Evolutionary conservation across 176 grass and related monocot species (phyloP).

Genomic region (Zoysia japonica): DNA sequence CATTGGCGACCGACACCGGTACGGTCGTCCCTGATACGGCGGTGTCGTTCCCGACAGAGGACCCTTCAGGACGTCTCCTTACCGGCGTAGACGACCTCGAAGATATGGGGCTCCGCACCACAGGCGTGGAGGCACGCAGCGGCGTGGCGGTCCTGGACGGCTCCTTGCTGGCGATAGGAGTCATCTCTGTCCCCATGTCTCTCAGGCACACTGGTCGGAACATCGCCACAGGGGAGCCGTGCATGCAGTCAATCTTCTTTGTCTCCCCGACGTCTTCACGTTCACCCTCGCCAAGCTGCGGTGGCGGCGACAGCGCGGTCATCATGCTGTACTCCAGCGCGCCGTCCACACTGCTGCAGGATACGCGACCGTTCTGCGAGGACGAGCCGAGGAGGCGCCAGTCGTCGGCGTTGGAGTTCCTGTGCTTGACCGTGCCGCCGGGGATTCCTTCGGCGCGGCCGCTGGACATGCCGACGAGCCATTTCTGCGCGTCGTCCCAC

Average conservation of each 20-base stretch:
- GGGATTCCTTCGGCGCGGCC: constrained; percentile 39
- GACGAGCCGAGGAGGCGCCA: constrained; percentile 59
- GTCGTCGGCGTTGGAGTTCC: constrained; percentile 87
- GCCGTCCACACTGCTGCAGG: constrained; percentile 88
- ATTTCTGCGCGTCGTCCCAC: constrained; percentile 99
- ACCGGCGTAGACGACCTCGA: constrained; percentile 72
- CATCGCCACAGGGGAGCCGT: constrained; percentile 30
- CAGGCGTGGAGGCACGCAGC: constrained; percentile 70
- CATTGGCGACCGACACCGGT: not conserved
- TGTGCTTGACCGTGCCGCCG: constrained; percentile 45
- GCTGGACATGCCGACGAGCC: constrained; percentile 69
- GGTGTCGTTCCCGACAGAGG: not conserved
- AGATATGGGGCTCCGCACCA: constrained; percentile 66
- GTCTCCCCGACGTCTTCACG: constrained; percentile 71
- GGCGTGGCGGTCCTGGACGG: constrained; percentile 88
- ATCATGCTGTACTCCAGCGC: constrained; percentile 59
- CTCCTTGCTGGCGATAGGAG: constrained; percentile 96
- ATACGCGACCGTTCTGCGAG: constrained; percentile 79
- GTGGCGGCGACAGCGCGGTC: constrained; percentile 22
- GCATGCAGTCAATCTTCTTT: constrained; percentile 72
- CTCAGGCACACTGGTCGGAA: constrained; percentile 66
- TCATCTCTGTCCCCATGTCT: constrained; percentile 99
- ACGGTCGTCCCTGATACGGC: constrained; percentile 7
- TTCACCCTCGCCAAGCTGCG: constrained; percentile 16
- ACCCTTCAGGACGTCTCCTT: constrained; percentile 37